Percentiles rank a stretch among this genome's conserved stretches.
These are phyloP conservation scores for Tylopilus rubrobrunneus DNA, from an alignment of 768 basidiomycete genomes.

Conservation along the genomic window DNA sequence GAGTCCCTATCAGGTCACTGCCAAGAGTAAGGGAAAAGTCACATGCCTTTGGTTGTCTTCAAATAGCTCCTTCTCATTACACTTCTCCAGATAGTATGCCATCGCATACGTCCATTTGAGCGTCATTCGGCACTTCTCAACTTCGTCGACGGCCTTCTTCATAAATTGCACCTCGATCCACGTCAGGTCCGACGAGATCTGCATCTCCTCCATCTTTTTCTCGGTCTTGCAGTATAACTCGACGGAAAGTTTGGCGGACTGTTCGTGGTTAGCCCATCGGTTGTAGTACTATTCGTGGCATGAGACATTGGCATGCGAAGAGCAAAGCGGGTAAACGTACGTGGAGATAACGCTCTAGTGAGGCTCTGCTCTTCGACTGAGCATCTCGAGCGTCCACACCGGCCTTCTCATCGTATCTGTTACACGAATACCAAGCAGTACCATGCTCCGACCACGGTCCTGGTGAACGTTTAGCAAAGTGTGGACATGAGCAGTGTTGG, in stretches of 20 bases:
- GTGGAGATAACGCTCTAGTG: conserved; percentile 92
- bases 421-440: conserved; percentile 97
- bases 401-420: conserved; percentile 91
- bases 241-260: conserved; percentile 93
- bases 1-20: background rate
- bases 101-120: conserved; percentile 99
- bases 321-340: conserved; percentile 43
- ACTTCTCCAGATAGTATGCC: conserved; percentile 92
- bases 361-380: conserved; percentile 85
- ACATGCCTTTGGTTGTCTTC: conserved; percentile 92
- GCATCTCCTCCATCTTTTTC: conserved; percentile 99
- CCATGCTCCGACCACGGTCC: conserved; percentile 98
- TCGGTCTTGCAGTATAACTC: conserved; percentile 94
- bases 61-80: conserved; percentile 92
- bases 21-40: background rate
- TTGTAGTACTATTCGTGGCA: conserved; percentile 82
- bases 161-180: conserved; percentile 99
- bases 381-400: conserved; percentile 87
- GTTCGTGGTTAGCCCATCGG: conserved; percentile 99
- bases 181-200: conserved; percentile 82
- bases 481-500: conserved; percentile 9
- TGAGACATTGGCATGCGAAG: background rate
- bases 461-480: conserved; percentile 31
- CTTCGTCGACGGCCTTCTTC: conserved; percentile 95
- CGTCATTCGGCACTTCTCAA: conserved; percentile 86